These are phyloP conservation scores for Marchantia paleacea DNA, from an alignment of 225 moss, liverwort and hornwort species.

Conservation along the genomic window DNA sequence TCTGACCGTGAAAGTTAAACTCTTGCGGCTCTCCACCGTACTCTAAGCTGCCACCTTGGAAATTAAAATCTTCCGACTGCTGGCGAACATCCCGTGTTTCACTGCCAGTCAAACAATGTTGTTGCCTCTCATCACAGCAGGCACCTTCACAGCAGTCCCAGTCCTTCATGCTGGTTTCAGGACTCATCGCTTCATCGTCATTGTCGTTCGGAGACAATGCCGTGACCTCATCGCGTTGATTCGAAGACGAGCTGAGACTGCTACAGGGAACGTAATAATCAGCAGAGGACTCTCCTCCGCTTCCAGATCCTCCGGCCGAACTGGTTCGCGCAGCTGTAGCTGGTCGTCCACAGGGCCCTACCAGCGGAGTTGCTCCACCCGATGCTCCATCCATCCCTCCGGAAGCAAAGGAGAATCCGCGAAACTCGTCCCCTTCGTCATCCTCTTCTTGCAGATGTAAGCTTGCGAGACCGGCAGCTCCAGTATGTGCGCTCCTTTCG, in stretches of 20 bases:
- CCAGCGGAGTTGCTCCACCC: constrained; percentile 20
- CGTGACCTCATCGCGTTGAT: constrained; percentile 14
- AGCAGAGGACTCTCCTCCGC: constrained; percentile 9
- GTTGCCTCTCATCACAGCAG: background rate
- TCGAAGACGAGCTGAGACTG: constrained; percentile 28
- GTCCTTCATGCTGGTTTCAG: background rate
- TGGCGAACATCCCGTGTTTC: background rate
- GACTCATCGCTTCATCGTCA: constrained; percentile 25
- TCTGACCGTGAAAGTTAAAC: constrained; percentile 10
- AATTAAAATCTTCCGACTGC: constrained; percentile 12
- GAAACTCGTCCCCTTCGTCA: constrained; percentile 20
- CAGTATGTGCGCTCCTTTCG: background rate
- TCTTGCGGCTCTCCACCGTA: background rate
- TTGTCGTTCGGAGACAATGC: constrained; percentile 16
- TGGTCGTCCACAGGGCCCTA: constrained; percentile 23
- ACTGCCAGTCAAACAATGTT: background rate
- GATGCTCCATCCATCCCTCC: constrained; percentile 10
- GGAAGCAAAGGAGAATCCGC: constrained; percentile 23
- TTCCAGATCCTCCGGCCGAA: constrained; percentile 11
- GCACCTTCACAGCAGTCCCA: background rate
- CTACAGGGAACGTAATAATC: constrained; percentile 22
- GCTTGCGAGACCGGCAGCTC: constrained; percentile 5
- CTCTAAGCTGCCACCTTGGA: background rate
- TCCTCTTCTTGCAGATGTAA: constrained; percentile 5
- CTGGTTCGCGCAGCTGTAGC: background rate